A percentile compares a stretch with the other conserved stretches of the same genome.
These are phyloP conservation scores for Populus simonii DNA, from an alignment of 345 rosid genomes.

Conservation along the genomic window DNA sequence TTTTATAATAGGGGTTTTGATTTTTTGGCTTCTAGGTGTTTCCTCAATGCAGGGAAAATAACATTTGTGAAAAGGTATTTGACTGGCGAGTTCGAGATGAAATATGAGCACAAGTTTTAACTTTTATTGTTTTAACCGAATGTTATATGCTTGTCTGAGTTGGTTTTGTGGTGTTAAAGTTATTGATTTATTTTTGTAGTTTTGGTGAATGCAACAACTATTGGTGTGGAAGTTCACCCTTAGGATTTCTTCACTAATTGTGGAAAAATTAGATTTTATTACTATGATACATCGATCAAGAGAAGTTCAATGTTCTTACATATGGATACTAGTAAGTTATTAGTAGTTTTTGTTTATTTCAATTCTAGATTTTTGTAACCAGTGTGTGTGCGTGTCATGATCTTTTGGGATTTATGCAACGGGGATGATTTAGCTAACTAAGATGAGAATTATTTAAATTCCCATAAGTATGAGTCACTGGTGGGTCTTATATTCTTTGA, in stretches of 20 bases:
- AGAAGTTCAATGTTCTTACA: conserved; percentile 87
- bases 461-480: too few relatives aligned
- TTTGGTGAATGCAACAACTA: conserved; percentile 52
- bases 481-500: not conserved
- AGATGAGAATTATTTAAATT: too few relatives aligned
- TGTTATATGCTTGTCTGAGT: not conserved
- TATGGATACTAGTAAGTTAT: conserved; percentile 88
- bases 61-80: conserved; percentile 91
- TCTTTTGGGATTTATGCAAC: too few relatives aligned
- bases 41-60: conserved; percentile 54
- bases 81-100: conserved; percentile 92
- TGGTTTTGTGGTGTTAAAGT: not conserved
- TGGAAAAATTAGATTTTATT: conserved; percentile 83
- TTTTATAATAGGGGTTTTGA: not conserved
- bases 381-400: too few relatives aligned
- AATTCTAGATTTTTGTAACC: too few relatives aligned
- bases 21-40: not conserved
- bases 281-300: conserved; percentile 99
- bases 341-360: too few relatives aligned
- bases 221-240: conserved; percentile 96
- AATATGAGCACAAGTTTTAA: conserved; percentile 71
- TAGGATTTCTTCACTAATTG: conserved; percentile 89
- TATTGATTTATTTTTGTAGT: not conserved
- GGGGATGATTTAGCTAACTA: too few relatives aligned
- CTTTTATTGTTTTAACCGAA: too few relatives aligned